Percentiles rank a stretch among this genome's conserved stretches.
phyloP scores from a whole-genome alignment of 2,329 filamentous ascomycete genomes.

The Orbilia blumenaviensis region DNA sequence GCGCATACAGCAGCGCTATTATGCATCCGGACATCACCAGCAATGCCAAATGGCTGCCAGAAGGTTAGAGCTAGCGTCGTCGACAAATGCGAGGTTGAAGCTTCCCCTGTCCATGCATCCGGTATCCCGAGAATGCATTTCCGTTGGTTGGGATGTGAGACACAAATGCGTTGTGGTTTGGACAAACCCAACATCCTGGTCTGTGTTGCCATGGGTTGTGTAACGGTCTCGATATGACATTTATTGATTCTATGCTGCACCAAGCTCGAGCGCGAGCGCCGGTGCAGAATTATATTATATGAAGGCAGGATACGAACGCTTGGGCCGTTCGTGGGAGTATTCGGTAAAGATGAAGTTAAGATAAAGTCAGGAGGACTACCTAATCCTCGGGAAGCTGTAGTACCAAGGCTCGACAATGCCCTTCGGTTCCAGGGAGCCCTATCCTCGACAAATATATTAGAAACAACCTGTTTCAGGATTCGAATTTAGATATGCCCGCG shows the following conservation, averaged over 20 bases:
- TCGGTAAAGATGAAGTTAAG: conserved; percentile 32
- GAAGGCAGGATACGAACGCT: conserved; percentile 16
- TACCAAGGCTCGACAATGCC: conserved; percentile 44
- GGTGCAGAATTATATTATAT: not conserved
- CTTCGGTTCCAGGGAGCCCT: conserved; percentile 25
- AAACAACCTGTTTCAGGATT: conserved; percentile 50
- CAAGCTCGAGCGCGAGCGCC: not conserved
- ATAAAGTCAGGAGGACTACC: conserved; percentile 24
- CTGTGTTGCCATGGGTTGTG: conserved; percentile 20
- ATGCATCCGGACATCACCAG: conserved; percentile 9
- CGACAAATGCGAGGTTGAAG: conserved; percentile 14
- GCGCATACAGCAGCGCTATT: conserved; percentile 12
- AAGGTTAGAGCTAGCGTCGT: not conserved
- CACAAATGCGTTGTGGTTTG: conserved; percentile 9
- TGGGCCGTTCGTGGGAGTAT: not conserved
- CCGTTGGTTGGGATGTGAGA: conserved; percentile 2
- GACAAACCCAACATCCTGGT: conserved; percentile 36
- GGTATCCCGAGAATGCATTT: conserved; percentile 5
- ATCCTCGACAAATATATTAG: conserved; percentile 46
- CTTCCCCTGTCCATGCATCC: conserved; percentile 16
- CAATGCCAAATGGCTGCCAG: not conserved
- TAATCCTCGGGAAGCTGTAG: conserved; percentile 38
- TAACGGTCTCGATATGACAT: conserved; percentile 1
- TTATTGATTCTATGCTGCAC: not conserved
- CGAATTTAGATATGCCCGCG: conserved; percentile 7